These are phyloP conservation scores for Earliella scabrosa DNA, from an alignment of 1,284 basidiomycete genomes.

Conservation along the genomic window DNA sequence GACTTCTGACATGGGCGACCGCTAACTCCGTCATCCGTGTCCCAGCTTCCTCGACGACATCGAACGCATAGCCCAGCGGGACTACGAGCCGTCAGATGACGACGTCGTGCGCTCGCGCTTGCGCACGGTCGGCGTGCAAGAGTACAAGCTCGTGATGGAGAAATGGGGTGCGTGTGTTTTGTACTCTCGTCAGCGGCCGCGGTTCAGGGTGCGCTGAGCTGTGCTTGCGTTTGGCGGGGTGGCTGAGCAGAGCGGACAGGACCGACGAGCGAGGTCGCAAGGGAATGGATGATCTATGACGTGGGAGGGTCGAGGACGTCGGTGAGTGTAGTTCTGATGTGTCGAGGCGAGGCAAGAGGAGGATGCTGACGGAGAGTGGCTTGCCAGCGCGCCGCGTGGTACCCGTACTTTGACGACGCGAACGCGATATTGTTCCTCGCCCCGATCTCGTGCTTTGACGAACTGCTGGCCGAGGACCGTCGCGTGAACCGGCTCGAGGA, in stretches of 20 bases:
- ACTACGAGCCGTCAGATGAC: constrained; percentile 70
- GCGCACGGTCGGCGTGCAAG: constrained; percentile 44
- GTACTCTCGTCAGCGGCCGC: too few species aligned
- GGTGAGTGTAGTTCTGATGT: too few species aligned
- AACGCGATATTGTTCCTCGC: constrained; percentile 74
- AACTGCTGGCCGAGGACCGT: constrained; percentile 62
- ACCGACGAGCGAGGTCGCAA: constrained; percentile 20
- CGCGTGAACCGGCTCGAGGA: constrained; percentile 68
- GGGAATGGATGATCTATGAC: constrained; percentile 45
- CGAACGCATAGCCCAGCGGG: constrained; percentile 60
- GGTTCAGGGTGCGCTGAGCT: not conserved
- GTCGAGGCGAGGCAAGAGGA: too few species aligned
- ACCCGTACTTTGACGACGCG: constrained; percentile 72
- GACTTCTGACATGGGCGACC: too few species aligned
- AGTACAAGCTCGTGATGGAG: constrained; percentile 40
- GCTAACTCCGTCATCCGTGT: constrained; percentile 33
- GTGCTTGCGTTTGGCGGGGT: not conserved
- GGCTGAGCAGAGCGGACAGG: not conserved
- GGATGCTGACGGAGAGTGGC: too few species aligned
- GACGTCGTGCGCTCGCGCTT: constrained; percentile 76
- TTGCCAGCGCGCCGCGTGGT: constrained; percentile 43
- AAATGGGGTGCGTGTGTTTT: constrained; percentile 26
- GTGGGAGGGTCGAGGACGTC: constrained; percentile 42
- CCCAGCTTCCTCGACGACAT: constrained; percentile 61
- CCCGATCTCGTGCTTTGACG: constrained; percentile 71